Evolutionary conservation across 352 stramenopile genomes (phyloP), one percentile per base, ranked within the genome.

Genomic region (Phytophthora agathidicida): DNA sequence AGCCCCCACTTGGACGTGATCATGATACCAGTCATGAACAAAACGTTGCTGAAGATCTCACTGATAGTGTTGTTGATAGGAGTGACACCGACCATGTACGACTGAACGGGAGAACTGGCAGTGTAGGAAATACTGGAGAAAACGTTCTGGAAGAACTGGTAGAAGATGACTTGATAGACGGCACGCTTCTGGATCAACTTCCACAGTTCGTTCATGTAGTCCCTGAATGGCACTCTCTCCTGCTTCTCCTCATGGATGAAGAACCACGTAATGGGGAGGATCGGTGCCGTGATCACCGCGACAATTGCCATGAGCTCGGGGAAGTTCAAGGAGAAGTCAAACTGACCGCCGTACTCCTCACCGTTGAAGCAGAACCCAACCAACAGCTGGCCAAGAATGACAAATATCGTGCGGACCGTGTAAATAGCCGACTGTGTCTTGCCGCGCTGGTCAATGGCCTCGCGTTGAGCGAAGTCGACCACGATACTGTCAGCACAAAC

Each of bases 401-500:
- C 48, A n/a, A 73, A 67, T 8, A 71, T 43, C 23, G 64, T 71
- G 19, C 69, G 64, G 14, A 69, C 39, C 1, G 60, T 20, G 59
- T 83, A 83, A 31, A 79, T 69, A 6, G 38, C 46, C 3, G 74
- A 73, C 53, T 83, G 74, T 3, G 59, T 72, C 38, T 58, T 68
- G 8, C 73, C 73, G 11, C 70, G 71, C 13, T 45, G 32, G 14
- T 52, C 56, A 2, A 64, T 36, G 0, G 71, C 59, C 45, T 83
- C 71, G 14, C 62, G 58, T 11, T 80, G 70, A 3, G 69, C 66
- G 11, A 72, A 57, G 27, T 75, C 58, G 10, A 76, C 67, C 20
- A 71, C 53, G 41, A 80, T 65, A 44, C 70, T 74, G 62, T 89
- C 79, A 30, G 71, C 59, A n/a, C 76, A 77, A 3, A 86, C 73